Evolutionary conservation across 164 flowering plant species (phyloP).

Genomic region (Warburgia ugandensis): DNA sequence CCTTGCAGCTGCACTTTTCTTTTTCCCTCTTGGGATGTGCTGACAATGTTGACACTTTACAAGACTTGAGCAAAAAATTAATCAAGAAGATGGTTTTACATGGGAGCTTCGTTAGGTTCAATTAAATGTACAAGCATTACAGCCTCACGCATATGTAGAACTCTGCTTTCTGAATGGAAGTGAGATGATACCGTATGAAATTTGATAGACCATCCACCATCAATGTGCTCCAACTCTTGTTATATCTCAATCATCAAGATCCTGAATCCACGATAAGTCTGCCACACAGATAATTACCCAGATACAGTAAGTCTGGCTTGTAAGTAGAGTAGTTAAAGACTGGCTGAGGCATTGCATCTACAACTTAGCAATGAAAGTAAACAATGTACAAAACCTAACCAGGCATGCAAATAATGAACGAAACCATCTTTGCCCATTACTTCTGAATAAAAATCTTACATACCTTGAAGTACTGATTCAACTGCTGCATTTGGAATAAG

Average conservation of each 20-base stretch:
- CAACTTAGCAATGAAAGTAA: neutral
- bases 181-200: neutral
- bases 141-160: neutral
- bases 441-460: too few species aligned
- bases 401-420: neutral
- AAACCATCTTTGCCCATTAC: too few species aligned
- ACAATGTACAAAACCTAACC: too few species aligned
- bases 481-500: constrained; percentile 85
- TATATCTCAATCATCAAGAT: constrained; percentile 45
- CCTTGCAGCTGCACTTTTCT: neutral
- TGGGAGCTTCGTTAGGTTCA: constrained; percentile 1
- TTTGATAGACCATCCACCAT: neutral
- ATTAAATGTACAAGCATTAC: neutral
- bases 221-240: neutral
- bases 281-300: constrained; percentile 17
- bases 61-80: constrained; percentile 5
- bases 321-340: neutral
- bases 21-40: neutral
- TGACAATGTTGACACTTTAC: constrained; percentile 12
- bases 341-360: too few species aligned
- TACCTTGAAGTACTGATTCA: constrained; percentile 82
- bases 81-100: neutral
- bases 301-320: neutral
- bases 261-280: constrained; percentile 85
- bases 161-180: neutral